Base-by-base conservation (phyloP, 805 yeast genomes). In the Geotrichum ghanense region DNA sequence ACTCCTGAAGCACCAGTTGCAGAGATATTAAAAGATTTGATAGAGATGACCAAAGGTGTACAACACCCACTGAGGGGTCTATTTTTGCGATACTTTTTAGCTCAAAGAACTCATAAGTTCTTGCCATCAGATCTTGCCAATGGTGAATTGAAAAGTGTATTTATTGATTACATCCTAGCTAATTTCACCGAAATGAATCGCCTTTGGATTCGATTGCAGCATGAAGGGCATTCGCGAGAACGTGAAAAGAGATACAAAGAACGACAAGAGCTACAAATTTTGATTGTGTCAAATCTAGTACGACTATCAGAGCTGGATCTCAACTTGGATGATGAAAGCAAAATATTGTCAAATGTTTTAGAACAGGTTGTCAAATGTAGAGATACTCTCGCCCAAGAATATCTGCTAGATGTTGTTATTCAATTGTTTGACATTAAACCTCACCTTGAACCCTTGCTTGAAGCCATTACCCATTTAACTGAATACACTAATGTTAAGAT, bases 141-240 rank as follows among this genome's bases (percentile, higher is more conserved):
- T 19, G 42, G 41, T 3, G 53, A 73, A 53, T 67, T 79, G 41
- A 66, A 73, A 34, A 85, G 80, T 49, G 76, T 87, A 2, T 6
- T 31, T 5, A 81, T 85, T 34, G 76, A 78, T 45, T 87, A 86
- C 57, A 75, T 88, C 26, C 72, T 84, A 43, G 75, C 83, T 10
- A 89, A 89, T 61, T 89, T 89, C 59, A 78, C 87, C 45, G 97
- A 89, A 61, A 89, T 89, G 97, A 89, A 89, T 67, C 89, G 89
- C 62, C 70, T 89, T 41, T 89, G 97, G 97, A 95, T 89, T 3
- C 74, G 97, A 46, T 69, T 87, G 52, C 96, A 88, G 64, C 95
- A 86, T 60, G 94, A 86, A 61, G 96, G 96, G 1, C 94, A 85
- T 50, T 76, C 90, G 2, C 74, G 81, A 40, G 95, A 88, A 56